These are phyloP conservation scores for Trametes villosa DNA, from an alignment of 768 basidiomycete species.

Conservation along the genomic window DNA sequence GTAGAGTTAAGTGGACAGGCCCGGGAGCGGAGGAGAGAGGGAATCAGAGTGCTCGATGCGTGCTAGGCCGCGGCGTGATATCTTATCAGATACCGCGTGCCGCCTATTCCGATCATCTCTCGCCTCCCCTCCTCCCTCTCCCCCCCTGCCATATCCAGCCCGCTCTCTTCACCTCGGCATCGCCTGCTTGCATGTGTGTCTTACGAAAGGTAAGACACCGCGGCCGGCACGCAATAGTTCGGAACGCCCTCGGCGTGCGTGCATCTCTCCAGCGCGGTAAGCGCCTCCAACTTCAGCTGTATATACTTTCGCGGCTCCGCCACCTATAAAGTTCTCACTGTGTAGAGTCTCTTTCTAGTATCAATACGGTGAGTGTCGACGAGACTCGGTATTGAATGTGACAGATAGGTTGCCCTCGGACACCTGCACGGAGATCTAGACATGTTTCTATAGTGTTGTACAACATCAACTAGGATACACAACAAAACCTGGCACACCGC, in stretches of 20 bases:
- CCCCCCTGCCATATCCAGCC: no score
- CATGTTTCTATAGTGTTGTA: neutral
- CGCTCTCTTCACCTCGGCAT: no score
- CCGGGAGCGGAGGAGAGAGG: neutral
- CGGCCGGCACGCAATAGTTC: neutral
- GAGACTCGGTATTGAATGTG: neutral
- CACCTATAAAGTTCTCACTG: neutral
- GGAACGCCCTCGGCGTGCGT: neutral
- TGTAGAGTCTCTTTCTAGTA: neutral
- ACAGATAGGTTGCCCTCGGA: no score
- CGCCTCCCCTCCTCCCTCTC: neutral
- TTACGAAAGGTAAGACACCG: no score
- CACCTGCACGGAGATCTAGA: neutral
- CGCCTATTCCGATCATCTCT: neutral
- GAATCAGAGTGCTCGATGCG: neutral
- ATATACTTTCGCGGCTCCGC: no score
- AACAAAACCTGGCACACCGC: neutral
- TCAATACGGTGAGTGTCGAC: no score
- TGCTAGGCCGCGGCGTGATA: neutral
- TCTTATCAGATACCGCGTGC: constrained; percentile 8
- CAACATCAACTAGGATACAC: neutral
- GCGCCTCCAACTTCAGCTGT: no score
- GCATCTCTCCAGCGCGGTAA: no score
- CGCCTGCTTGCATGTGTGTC: no score
- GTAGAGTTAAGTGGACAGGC: neutral